Conservation (phyloP, 1,284 basidiomycete genomes). For the Leccinum subrobustum region DNA sequence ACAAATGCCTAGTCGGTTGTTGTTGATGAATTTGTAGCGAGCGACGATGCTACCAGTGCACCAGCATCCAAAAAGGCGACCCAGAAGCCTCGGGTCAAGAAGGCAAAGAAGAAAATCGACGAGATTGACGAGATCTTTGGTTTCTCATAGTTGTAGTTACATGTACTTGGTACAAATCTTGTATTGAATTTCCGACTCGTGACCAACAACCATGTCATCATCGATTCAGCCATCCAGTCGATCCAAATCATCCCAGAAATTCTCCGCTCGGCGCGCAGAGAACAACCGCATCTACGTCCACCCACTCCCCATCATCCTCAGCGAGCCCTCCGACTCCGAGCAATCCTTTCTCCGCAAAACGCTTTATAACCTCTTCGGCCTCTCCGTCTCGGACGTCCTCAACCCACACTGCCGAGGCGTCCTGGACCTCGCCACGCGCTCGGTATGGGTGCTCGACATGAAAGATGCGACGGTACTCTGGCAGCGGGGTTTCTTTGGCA, state of each 20-base stretch:
- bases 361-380: slow-evolving; percentile 51
- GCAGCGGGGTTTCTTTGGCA: slow-evolving; percentile 94
- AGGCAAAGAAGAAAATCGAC: slow-evolving; percentile 28
- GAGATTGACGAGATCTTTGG: slow-evolving; percentile 35
- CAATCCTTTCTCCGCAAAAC: slow-evolving; percentile 38
- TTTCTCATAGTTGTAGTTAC: slow-evolving; percentile 15
- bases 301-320: slow-evolving; percentile 61
- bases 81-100: slow-evolving; percentile 20
- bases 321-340: slow-evolving; percentile 36
- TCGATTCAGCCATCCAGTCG: slow-evolving; percentile 40
- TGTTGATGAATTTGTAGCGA: slow-evolving; percentile 14
- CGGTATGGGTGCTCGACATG: slow-evolving; percentile 75
- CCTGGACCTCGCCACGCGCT: slow-evolving; percentile 71
- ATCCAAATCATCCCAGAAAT: slow-evolving; percentile 42
- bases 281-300: slow-evolving; percentile 65
- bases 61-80: background rate
- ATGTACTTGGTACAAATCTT: background rate
- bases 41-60: background rate
- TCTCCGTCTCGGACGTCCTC: slow-evolving; percentile 46
- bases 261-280: slow-evolving; percentile 53
- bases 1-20: background rate
- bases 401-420: slow-evolving; percentile 68
- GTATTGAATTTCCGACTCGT: background rate
- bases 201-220: slow-evolving; percentile 41
- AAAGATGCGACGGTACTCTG: slow-evolving; percentile 74